Percentiles rank a stretch among this genome's conserved stretches.
phyloP scores from a whole-genome alignment of 2,329 filamentous ascomycete species.

The Stenocarpella maydis region DNA sequence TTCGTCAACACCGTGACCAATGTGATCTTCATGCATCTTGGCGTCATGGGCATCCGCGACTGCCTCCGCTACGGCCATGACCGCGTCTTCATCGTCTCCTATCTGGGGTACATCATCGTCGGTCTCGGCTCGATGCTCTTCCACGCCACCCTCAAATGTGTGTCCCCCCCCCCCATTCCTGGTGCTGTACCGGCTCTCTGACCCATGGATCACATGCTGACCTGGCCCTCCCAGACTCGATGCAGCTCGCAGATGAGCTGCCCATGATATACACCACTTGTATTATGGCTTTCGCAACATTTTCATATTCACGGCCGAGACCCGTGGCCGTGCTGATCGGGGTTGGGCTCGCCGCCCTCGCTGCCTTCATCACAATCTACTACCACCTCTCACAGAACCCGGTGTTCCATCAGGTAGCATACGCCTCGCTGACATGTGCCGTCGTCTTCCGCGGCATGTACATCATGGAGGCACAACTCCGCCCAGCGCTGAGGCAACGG shows the following conservation, averaged over 20 bases:
- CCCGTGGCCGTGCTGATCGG: slow-evolving; percentile 45
- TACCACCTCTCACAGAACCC: slow-evolving; percentile 87
- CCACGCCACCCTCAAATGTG: slow-evolving; percentile 65
- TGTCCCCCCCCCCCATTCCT: slow-evolving; percentile 36
- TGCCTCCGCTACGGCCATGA: slow-evolving; percentile 79
- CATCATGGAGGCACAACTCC: slow-evolving; percentile 67
- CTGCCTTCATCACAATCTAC: slow-evolving; percentile 75
- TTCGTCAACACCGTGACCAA: slow-evolving; percentile 76
- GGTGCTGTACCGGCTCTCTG: neutral
- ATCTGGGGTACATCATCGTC: slow-evolving; percentile 61
- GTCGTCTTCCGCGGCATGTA: slow-evolving; percentile 79
- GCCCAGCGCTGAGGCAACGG: slow-evolving; percentile 55
- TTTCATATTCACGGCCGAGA: slow-evolving; percentile 70
- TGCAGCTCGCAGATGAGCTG: slow-evolving; percentile 68
- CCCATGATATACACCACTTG: slow-evolving; percentile 69
- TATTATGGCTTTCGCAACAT: slow-evolving; percentile 70
- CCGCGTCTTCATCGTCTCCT: slow-evolving; percentile 75
- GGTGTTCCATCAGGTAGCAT: slow-evolving; percentile 82
- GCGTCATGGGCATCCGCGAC: slow-evolving; percentile 76
- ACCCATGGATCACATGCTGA: slow-evolving; percentile 23
- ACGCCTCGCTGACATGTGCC: slow-evolving; percentile 74
- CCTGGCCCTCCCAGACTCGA: slow-evolving; percentile 54
- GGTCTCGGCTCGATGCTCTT: slow-evolving; percentile 65
- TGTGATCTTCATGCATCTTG: slow-evolving; percentile 80
- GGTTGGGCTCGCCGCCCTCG: slow-evolving; percentile 62